phyloP scores from a whole-genome alignment of 2,329 filamentous ascomycete genomes.

The Colletotrichum sp. region DNA sequence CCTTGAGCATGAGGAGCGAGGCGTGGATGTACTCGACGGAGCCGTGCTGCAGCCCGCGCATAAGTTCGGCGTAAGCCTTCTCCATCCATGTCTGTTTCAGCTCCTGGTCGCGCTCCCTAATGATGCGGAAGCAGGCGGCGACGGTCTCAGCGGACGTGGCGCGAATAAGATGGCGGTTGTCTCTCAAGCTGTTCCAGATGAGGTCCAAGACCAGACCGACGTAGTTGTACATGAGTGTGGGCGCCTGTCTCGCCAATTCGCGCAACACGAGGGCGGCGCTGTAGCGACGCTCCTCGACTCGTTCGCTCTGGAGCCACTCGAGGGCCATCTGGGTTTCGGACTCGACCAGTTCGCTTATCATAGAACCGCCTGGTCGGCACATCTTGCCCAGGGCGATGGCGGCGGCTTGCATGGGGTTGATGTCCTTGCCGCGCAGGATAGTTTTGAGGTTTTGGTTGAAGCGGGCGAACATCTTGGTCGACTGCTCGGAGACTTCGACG shows the following conservation, averaged over 20 bases:
- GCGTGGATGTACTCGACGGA: constrained; percentile 91
- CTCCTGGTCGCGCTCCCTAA: constrained; percentile 87
- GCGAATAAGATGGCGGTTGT: constrained; percentile 88
- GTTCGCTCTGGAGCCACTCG: constrained; percentile 95
- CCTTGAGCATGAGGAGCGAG: constrained; percentile 91
- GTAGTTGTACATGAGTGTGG: constrained; percentile 94
- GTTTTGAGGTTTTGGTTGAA: constrained; percentile 91
- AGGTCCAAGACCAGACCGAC: constrained; percentile 95
- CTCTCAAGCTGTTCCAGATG: constrained; percentile 92
- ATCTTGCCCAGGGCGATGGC: constrained; percentile 89
- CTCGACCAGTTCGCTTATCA: constrained; percentile 95
- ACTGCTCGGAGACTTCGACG: constrained; percentile 93
- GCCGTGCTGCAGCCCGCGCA: constrained; percentile 78
- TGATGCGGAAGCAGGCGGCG: constrained; percentile 94
- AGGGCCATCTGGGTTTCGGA: constrained; percentile 95
- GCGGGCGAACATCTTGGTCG: constrained; percentile 84
- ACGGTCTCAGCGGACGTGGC: constrained; percentile 92
- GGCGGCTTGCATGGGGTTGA: constrained; percentile 87
- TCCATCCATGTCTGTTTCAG: constrained; percentile 89
- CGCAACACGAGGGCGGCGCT: constrained; percentile 90
- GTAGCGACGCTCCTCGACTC: constrained; percentile 91
- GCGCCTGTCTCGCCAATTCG: constrained; percentile 90
- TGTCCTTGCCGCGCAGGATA: constrained; percentile 89
- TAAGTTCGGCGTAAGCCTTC: constrained; percentile 87
- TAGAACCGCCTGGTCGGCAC: constrained; percentile 88